phyloP scores from a whole-genome alignment of 192 early-diverging fungal genomes.

The Glomus cerebriforme region DNA sequence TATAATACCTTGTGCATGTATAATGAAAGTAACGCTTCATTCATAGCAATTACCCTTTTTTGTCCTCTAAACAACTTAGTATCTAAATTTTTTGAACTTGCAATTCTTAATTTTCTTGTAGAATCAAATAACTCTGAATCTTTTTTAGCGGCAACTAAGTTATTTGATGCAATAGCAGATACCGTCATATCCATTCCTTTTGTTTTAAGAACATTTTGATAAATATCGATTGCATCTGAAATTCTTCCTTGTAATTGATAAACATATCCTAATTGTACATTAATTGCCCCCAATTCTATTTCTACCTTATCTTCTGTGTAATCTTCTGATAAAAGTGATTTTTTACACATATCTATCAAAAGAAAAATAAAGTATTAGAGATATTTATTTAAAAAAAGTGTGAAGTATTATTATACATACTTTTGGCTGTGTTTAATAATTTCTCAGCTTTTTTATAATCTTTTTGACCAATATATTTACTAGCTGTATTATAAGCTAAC shows the following conservation, averaged over 20 bases:
- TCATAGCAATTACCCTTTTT: conserved; percentile 61
- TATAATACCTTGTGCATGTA: conserved; percentile 53
- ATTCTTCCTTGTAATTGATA: conserved; percentile 60
- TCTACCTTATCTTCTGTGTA: conserved; percentile 68
- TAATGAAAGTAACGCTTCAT: conserved; percentile 60
- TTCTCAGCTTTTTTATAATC: conserved; percentile 55
- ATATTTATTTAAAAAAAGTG: background rate
- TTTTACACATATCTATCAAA: conserved; percentile 45
- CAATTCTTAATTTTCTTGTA: conserved; percentile 54
- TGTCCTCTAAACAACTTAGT: conserved; percentile 61
- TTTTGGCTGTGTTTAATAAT: conserved; percentile 56
- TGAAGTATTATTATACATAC: conserved; percentile 39
- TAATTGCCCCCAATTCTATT: conserved; percentile 63
- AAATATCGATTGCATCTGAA: conserved; percentile 59
- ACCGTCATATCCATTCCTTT: conserved; percentile 59
- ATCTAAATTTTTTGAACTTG: conserved; percentile 56
- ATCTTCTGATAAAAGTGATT: conserved; percentile 49
- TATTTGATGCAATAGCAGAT: conserved; percentile 69
- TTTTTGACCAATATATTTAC: conserved; percentile 53
- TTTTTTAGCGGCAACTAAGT: conserved; percentile 59
- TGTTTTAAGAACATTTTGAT: conserved; percentile 54
- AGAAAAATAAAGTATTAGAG: background rate
- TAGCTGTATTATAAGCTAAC: conserved; percentile 68
- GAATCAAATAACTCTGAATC: conserved; percentile 62
- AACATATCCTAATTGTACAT: conserved; percentile 67